Evolutionary conservation across 306 rosid species (phyloP), one percentile per base, ranked within the genome.

Genomic region (Vicia villosa): DNA sequence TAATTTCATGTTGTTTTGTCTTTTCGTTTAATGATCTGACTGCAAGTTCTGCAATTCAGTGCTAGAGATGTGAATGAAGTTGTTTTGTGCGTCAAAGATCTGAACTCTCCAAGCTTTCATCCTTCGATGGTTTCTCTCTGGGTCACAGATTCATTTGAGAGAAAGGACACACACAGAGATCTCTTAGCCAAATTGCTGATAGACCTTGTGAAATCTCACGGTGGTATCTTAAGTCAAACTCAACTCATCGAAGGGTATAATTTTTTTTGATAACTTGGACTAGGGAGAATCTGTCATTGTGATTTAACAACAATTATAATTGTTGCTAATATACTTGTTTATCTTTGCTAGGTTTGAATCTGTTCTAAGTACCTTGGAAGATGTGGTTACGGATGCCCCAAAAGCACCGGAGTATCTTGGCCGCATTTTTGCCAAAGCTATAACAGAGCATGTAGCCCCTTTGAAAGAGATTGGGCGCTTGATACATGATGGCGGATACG

Each of bases 1-100:
- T 66, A 38, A 41, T 49, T 74, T 37, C 50, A 10, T 19, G 40
- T 36, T 30, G 32, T 73, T 17, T 69, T 63, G 21, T 61, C 12
- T 20, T 69, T 40, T 70, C 26, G 28, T 22, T 8, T 46, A 5
- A n/a, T 17, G n/a, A 36, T 78, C 75, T 78, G 72, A 70, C 69
- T 54, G 28, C 36, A 36, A 13, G 41, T 71, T 73, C 14, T 67
- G 62, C 37, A 72, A 75, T 79, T 37, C 87, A 95, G 99, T 86
- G 99, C 97, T 52, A 79, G 86, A 72, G 99, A 95, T 40, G 85
- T 81, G 72, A 86, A 82, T 2, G 99, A 95, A 83, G 89, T 95
- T 41, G 86, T 82, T 26, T 28, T 68, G 28, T 91, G 99, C 73
- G 69, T 95, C 19, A 89, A 78, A 74, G 99, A 91, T 0, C 73